These are phyloP conservation scores for Saccharata proteae DNA, from an alignment of 2,329 filamentous ascomycete genomes.

Conservation along the genomic window DNA sequence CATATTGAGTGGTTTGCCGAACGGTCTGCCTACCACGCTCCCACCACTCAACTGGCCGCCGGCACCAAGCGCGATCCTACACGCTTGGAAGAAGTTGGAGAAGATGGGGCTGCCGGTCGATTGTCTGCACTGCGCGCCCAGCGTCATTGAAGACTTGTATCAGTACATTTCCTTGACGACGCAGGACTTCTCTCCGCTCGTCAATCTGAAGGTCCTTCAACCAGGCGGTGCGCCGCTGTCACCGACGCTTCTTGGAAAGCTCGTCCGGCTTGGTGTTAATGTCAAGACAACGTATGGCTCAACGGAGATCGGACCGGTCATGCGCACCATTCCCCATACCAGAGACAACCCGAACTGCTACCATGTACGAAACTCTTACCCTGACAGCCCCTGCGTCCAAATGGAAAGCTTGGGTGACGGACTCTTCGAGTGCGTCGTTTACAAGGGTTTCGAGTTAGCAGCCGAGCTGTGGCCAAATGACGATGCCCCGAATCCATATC, in stretches of 20 bases:
- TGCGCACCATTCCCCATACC: constrained; percentile 18
- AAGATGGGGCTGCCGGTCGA: constrained; percentile 17
- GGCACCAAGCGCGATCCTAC: constrained; percentile 16
- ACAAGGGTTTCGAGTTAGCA: constrained; percentile 20
- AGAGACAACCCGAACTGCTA: constrained; percentile 17
- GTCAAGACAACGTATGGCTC: constrained; percentile 23
- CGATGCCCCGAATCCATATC: constrained; percentile 15
- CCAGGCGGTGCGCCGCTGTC: constrained; percentile 20
- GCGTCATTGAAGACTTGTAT: constrained; percentile 20
- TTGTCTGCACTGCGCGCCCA: constrained; percentile 19
- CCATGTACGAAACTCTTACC: constrained; percentile 12
- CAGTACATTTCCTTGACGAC: constrained; percentile 15
- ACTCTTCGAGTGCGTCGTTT: constrained; percentile 19
- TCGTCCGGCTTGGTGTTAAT: constrained; percentile 17
- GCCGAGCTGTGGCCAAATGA: constrained; percentile 18
- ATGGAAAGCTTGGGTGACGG: constrained; percentile 18
- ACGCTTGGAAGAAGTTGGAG: constrained; percentile 5
- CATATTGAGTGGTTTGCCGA: constrained; percentile 19
- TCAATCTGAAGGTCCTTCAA: constrained; percentile 18
- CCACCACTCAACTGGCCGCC: constrained; percentile 19
- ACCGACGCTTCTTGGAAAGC: constrained; percentile 13
- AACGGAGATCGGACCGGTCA: constrained; percentile 22
- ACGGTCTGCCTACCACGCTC: constrained; percentile 19
- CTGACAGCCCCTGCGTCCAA: constrained; percentile 9
- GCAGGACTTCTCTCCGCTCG: constrained; percentile 16